Conservation (phyloP, 805 yeast species). For the Hagleromyces aurorensis region DNA sequence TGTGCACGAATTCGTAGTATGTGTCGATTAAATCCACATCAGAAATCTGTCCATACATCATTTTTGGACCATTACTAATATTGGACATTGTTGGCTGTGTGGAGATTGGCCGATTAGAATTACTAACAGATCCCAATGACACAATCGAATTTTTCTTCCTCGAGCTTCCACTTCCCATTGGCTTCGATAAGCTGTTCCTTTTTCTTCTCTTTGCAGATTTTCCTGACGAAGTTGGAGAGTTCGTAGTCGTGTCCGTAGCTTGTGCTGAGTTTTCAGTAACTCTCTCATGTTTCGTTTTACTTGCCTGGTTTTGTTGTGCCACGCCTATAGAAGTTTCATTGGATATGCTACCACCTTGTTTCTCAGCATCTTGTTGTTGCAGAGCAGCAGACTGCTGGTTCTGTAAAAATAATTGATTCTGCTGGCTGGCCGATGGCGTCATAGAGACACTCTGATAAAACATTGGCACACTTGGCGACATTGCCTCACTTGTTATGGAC, state of each 20-base stretch:
- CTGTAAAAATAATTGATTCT: slow-evolving; percentile 1
- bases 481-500: slow-evolving; percentile 25
- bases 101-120: too few species aligned
- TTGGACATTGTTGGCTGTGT: neutral
- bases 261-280: too few species aligned
- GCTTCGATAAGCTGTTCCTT: slow-evolving; percentile 3
- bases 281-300: too few species aligned
- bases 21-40: slow-evolving; percentile 36
- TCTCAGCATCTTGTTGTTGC: too few species aligned
- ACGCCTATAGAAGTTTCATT: too few species aligned
- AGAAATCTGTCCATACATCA: slow-evolving; percentile 24
- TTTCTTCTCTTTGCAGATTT: slow-evolving; percentile 6
- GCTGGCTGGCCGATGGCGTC: slow-evolving; percentile 2
- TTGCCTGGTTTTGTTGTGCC: too few species aligned
- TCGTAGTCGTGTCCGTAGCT: slow-evolving; percentile 3
- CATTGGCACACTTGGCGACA: slow-evolving; percentile 25
- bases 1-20: slow-evolving; percentile 41
- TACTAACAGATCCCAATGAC: too few species aligned
- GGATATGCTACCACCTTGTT: too few species aligned
- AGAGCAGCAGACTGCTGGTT: slow-evolving; percentile 1
- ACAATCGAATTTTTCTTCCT: slow-evolving; percentile 1
- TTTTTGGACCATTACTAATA: slow-evolving; percentile 1
- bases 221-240: too few species aligned
- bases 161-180: slow-evolving; percentile 2
- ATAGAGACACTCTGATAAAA: slow-evolving; percentile 6